Base-by-base conservation (phyloP, 192 early-diverging fungal species). In the Pilaira anomala region DNA sequence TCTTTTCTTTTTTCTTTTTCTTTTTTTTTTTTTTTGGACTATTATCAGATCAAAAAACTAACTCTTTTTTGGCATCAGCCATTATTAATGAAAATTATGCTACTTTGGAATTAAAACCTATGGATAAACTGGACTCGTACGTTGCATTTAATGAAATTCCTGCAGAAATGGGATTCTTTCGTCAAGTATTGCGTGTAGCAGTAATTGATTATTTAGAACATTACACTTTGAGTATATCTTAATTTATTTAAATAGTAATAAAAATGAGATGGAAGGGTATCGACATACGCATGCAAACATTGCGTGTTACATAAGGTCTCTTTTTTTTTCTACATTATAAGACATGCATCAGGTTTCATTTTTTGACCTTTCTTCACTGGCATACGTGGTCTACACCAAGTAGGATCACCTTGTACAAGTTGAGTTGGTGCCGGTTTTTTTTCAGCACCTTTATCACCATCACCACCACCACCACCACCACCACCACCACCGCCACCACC, bases 111-210 rank as follows among this genome's bases (percentile, higher is more conserved):
- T 41, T 74, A 6, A 25, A 28, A 7, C 44, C 66, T 0, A 61
- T 68, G 16, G 62, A 61, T 40, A 69, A 52, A 40, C 19, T 74
- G 6, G 59, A 68, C 3, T 13, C 42, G 12, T 50, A 29, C 29
- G 25, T 28, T 19, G 30, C 51, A 13, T 74, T 61, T 45, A 69
- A 52, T 26, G 63, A 74, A 39, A 61, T 69, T 8, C 72, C 72
- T 21, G 42, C 24, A 48, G 72, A 74, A 58, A 74, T 69, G 72
- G 45, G 48, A 4, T 74, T 69, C 51, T 74, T 74, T 51, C 55
- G 72, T 28, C 58, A 69, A 7, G 30, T 65, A 3, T n/a, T 74
- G 3, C 66, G 72, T 16, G 36, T 65, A 19, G 63, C 55, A 2
- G 67, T 64, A 2, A 58, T 14, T 24, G 72, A 74, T 69, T 69